These are phyloP conservation scores for Lichtheimia corymbifera DNA, from an alignment of 371 early-diverging fungal species.

Conservation along the genomic window DNA sequence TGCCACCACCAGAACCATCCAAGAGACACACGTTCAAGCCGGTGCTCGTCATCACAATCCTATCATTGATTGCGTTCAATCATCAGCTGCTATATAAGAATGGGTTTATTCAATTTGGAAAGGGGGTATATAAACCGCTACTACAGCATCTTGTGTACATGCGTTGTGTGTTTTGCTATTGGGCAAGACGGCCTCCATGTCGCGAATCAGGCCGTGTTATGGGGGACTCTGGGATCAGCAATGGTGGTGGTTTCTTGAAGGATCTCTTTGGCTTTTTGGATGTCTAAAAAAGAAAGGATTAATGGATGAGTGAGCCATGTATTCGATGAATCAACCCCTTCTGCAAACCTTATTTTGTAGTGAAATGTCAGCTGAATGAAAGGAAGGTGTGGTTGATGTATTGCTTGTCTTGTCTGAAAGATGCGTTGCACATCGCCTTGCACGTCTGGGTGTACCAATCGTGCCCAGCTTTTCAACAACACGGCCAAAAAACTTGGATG, in stretches of 20 bases:
- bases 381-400: background rate
- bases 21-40: too few relatives aligned
- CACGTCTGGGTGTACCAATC: constrained; percentile 8
- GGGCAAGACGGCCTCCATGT: too few relatives aligned
- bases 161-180: too few relatives aligned
- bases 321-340: background rate
- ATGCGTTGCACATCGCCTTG: constrained; percentile 7
- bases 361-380: background rate
- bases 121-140: too few relatives aligned
- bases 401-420: background rate
- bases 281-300: background rate
- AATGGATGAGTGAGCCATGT: background rate
- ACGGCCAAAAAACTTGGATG: constrained; percentile 16
- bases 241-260: constrained; percentile 13
- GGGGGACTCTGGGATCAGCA: constrained; percentile 12
- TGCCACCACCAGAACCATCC: too few relatives aligned
- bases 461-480: constrained; percentile 16
- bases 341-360: background rate
- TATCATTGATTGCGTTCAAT: too few relatives aligned
- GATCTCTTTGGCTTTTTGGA: background rate
- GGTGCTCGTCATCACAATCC: too few relatives aligned
- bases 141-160: too few relatives aligned
- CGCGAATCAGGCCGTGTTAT: too few relatives aligned
- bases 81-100: too few relatives aligned
- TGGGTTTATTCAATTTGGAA: too few relatives aligned